phyloP scores from a whole-genome alignment of 2,329 filamentous ascomycete species.

The Exophiala xenobiotica region DNA sequence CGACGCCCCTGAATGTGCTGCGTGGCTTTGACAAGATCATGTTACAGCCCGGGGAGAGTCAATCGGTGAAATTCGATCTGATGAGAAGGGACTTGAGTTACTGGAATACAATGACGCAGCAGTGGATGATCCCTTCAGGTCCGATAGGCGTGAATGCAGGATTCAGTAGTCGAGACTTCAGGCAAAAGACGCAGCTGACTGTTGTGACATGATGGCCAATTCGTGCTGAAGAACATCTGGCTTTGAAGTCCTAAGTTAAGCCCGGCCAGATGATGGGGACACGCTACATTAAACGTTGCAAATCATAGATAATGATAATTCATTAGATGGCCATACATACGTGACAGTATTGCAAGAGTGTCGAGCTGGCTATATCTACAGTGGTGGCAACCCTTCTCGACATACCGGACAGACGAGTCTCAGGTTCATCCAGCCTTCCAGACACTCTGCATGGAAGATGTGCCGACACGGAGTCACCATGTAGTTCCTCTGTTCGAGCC shows the following conservation, averaged over 20 bases:
- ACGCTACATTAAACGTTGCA: no score
- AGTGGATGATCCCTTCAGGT: conserved; percentile 50
- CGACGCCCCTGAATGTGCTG: conserved; percentile 55
- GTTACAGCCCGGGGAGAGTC: conserved; percentile 49
- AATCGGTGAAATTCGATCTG: conserved; percentile 54
- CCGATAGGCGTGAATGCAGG: conserved; percentile 17
- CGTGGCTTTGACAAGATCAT: conserved; percentile 63
- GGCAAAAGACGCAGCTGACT: conserved; percentile 46
- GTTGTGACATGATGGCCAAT: conserved; percentile 34
- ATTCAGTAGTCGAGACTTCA: conserved; percentile 26
- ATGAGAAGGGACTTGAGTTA: conserved; percentile 62
- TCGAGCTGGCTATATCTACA: conserved; percentile 48
- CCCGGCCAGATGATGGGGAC: no score
- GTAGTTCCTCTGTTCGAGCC: conserved; percentile 78
- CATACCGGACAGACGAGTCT: conserved; percentile 93
- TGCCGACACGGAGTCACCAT: conserved; percentile 98
- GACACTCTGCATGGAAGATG: conserved; percentile 86
- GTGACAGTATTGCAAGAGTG: not conserved
- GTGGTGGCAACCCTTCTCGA: conserved; percentile 79
- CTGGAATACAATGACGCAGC: conserved; percentile 60
- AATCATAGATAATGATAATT: no score
- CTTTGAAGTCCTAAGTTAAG: no score
- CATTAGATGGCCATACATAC: not conserved
- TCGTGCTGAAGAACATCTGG: no score
- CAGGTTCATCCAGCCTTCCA: conserved; percentile 96